Evolutionary conservation across 257 asterid genomes (phyloP).

Genomic region (Sherardia arvensis): DNA sequence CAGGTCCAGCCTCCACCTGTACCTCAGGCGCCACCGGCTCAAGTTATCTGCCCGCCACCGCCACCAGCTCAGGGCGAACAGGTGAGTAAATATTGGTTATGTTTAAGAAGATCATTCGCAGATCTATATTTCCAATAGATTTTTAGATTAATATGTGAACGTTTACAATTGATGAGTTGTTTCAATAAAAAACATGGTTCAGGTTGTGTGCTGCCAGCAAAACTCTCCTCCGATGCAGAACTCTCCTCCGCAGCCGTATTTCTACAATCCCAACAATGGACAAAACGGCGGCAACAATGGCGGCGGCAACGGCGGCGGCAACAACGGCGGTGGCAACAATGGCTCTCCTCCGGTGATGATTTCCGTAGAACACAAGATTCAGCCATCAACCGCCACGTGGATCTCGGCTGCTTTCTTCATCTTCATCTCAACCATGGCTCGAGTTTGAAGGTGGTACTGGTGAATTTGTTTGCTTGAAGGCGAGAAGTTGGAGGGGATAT

Average conservation of each 20-base stretch:
- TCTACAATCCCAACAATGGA: background rate
- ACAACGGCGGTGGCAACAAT: background rate
- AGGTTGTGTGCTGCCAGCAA: slow-evolving; percentile 20
- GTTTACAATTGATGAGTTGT: too few species aligned
- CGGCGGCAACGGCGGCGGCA: slow-evolving; percentile 1
- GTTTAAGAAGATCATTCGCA: too few species aligned
- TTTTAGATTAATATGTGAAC: too few species aligned
- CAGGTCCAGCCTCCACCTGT: slow-evolving; percentile 14
- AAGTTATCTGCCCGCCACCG: slow-evolving; percentile 27
- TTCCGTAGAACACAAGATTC: background rate
- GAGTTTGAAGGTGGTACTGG: slow-evolving; percentile 9
- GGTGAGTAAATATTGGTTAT: background rate
- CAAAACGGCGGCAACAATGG: slow-evolving; percentile 1
- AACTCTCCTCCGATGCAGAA: slow-evolving; percentile 18
- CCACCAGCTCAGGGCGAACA: background rate
- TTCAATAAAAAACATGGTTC: background rate
- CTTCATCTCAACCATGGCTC: slow-evolving; percentile 2
- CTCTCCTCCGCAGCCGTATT: slow-evolving; percentile 10
- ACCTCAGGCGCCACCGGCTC: slow-evolving; percentile 9
- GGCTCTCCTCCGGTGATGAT: slow-evolving; percentile 9
- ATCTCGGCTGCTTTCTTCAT: slow-evolving; percentile 8
- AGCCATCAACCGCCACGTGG: slow-evolving; percentile 8
- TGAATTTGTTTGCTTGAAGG: background rate
- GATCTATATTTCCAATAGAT: too few species aligned
- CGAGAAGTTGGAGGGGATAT: background rate